A percentile compares a stretch with the other conserved stretches of the same genome.
phyloP scores from a whole-genome alignment of 164 flowering plant species.

The Paratinospora sagittata region DNA sequence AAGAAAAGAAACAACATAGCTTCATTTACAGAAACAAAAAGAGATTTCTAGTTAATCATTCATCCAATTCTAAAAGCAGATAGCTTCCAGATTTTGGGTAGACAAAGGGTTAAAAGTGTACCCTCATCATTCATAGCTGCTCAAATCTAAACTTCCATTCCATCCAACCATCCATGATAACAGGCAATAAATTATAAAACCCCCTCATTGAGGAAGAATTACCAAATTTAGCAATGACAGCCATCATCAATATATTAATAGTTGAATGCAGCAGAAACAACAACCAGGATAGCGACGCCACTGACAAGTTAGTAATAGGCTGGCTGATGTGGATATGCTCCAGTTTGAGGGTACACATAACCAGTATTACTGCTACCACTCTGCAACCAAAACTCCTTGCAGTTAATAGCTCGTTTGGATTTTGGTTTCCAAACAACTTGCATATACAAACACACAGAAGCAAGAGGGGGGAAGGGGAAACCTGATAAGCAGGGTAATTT shows the following conservation, averaged over 20 bases:
- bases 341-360: constrained; percentile 12
- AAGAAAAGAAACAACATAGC: background rate
- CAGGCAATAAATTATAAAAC: background rate
- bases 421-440: background rate
- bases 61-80: background rate
- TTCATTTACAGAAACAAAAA: background rate
- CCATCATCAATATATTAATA: background rate
- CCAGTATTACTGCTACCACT: constrained; percentile 15
- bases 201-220: background rate
- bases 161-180: too few relatives aligned
- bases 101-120: too few relatives aligned
- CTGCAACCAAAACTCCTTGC: constrained; percentile 7
- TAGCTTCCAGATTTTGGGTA: background rate
- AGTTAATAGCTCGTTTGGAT: background rate
- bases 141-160: too few relatives aligned
- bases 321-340: constrained; percentile 6
- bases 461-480: constrained; percentile 24
- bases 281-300: background rate
- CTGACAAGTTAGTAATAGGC: constrained; percentile 4
- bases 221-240: background rate
- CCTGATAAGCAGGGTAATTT: constrained; percentile 24
- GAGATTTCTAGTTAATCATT: background rate
- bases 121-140: too few relatives aligned
- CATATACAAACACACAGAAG: background rate
- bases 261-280: background rate